Evolutionary conservation across 176 grass and related monocot genomes (phyloP).

Genomic region (Zea mays): DNA sequence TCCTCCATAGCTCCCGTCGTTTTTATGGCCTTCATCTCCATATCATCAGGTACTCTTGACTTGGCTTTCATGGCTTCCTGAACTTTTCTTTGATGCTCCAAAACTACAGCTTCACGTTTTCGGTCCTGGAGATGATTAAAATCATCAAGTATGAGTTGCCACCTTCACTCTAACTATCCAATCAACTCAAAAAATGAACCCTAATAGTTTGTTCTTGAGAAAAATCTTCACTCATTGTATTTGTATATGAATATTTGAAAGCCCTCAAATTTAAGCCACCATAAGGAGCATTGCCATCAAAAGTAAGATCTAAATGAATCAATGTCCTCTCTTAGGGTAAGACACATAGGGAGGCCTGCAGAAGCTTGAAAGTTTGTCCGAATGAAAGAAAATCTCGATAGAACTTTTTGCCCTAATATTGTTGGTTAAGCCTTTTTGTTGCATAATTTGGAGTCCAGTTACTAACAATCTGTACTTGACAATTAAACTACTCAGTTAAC

Average conservation of each 20-base stretch:
- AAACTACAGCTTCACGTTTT: constrained; percentile 73
- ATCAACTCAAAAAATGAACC: constrained; percentile 22
- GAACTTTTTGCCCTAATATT: neutral
- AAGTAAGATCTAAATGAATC: constrained; percentile 6
- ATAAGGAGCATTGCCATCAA: constrained; percentile 9
- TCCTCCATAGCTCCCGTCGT: constrained; percentile 92
- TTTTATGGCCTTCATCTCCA: constrained; percentile 95
- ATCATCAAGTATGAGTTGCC: neutral
- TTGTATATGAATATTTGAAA: neutral
- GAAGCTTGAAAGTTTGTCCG: constrained; percentile 1
- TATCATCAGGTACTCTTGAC: constrained; percentile 57
- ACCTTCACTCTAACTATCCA: constrained; percentile 18
- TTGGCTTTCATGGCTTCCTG: constrained; percentile 66
- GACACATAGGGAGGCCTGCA: neutral
- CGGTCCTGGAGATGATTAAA: constrained; percentile 54
- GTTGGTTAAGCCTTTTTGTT: neutral
- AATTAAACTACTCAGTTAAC: no score
- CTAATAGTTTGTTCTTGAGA: neutral
- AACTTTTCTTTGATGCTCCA: constrained; percentile 80
- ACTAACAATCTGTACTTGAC: no score
- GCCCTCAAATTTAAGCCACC: neutral
- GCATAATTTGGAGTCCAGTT: no score
- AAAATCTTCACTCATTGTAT: neutral
- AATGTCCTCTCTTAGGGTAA: constrained; percentile 9
- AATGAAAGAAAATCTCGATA: neutral